Base-by-base conservation (phyloP, 768 basidiomycete species). In the Thelephora aurantiotincta region DNA sequence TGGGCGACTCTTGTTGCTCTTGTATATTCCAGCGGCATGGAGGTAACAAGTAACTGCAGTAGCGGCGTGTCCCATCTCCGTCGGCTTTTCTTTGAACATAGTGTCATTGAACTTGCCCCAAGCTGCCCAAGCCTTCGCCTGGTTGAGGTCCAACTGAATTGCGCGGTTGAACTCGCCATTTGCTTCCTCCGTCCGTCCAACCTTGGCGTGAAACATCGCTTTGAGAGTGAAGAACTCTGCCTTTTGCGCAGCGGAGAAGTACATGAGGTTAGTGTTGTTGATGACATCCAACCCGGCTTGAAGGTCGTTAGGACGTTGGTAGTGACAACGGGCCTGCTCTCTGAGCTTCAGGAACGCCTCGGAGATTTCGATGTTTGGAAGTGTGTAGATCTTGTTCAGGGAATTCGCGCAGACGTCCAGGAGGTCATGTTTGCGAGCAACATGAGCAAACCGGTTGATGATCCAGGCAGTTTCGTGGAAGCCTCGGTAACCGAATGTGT, bases 391-490 rank as follows among this genome's bases (percentile, higher is more conserved):
- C 67, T 92, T 97, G 63, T 85, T 92, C 57, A 99, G 72, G 1
- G 87, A 86, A 5, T 75, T 87, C 66, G 89, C 90, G 68, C 96
- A 98, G 35, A 96, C 96, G 43, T 99, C 96, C 41, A 93, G 73
- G 6, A 99, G 74, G 51, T 93, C 87, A 58, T 99, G 96, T 65
- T 98, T 94, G 49, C 96, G 76, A 18, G 96, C 96, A 47, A 97
- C 92, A 65, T 99, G 94, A 7, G 96, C 96, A 59, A 99, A 98
- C 13, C 96, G 83, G 61, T 99, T 99, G 69, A 98, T 97, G 59
- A 96, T 98, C 96, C 96, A 99, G 6, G 96, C 96, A 0, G 92
- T 98, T 68, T 99, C 96, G 59, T 99, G 96, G 62, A 89, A 97
- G 6, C 96, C 96, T 45, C 96, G 78, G 60, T 90, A 98, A 6